Evolutionary conservation across 768 basidiomycete genomes (phyloP), one percentile per base, ranked within the genome.

Genomic region (Chiua virens): DNA sequence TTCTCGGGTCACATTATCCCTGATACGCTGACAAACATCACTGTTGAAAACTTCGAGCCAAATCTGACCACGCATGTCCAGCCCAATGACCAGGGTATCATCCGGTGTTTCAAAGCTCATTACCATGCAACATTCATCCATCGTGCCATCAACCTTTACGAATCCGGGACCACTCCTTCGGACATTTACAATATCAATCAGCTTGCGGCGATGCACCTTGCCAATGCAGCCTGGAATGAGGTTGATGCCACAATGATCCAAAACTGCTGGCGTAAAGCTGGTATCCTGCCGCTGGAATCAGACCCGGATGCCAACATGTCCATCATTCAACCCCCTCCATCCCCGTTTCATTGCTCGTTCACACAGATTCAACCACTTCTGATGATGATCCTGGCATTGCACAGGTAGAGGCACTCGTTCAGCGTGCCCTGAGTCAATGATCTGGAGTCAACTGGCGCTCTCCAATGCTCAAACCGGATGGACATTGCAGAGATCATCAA

Each of bases 51-150:
- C 7, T 56, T 53, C 4, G 62, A 68, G 42, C 67, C 72, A 7
- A 75, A 74, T 34, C 60, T 75, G 9, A 76, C 70, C 4, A 35
- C 67, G 1, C 66, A 71, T 52, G 49, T 75, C 3, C 73, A 76
- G 45, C 71, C 71, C 3, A 64, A 57, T 15, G 70, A 75, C 35
- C 58, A 64, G 18, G 72, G 72, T 0, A 70, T 75, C 21, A 75
- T 73, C 40, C n/a, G 1, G 0, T 49, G 36, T 25, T 56, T 56
- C 35, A 56, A 56, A 40, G 69, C 73, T 0, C 64, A 75, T 8
- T 76, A 75, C 40, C 50, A 56, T 15, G 49, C 58, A 6, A 22
- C 30, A 7, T 54, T 54, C 2, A 37, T 50, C 5, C 25, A 37
- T 0, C 8, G 3, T 7, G 17, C 53, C 0, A 14, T 50, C 4